Conservation (phyloP, 1,284 basidiomycete genomes). For the Puccinia horiana region DNA sequence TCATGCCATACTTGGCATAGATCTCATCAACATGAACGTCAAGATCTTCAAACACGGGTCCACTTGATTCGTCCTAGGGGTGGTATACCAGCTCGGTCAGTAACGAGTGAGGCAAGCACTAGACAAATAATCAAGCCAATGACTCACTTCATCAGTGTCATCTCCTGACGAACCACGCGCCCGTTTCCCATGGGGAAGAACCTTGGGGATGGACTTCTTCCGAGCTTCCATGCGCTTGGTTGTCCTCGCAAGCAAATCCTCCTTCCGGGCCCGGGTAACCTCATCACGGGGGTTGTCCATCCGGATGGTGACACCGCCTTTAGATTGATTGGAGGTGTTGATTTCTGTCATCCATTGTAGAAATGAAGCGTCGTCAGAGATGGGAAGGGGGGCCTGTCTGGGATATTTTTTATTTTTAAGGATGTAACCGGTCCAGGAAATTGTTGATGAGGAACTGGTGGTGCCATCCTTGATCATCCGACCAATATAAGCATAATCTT, state of each 20-base stretch:
- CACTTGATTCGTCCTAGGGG: background rate
- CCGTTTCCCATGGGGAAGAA: too few species aligned
- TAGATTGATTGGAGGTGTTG: background rate
- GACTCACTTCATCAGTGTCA: too few species aligned
- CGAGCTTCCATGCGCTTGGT: background rate
- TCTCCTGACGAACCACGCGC: too few species aligned
- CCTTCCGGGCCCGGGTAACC: background rate
- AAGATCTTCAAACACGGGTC: background rate
- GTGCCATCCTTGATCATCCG: background rate
- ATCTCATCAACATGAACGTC: background rate
- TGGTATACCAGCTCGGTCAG: too few species aligned
- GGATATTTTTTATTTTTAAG: background rate
- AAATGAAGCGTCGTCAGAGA: background rate
- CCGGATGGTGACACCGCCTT: background rate
- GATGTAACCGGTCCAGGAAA: background rate
- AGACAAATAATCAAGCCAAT: too few species aligned
- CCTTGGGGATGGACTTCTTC: too few species aligned
- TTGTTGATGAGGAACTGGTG: background rate
- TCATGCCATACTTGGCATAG: slow-evolving; percentile 10
- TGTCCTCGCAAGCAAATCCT: background rate
- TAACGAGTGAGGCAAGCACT: too few species aligned
- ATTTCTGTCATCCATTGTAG: background rate
- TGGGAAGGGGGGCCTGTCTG: background rate
- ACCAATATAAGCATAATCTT: background rate
- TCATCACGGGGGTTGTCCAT: too few species aligned